These are phyloP conservation scores for Scolecobasidium constrictum DNA, from an alignment of 2,329 filamentous ascomycete genomes.

Conservation along the genomic window DNA sequence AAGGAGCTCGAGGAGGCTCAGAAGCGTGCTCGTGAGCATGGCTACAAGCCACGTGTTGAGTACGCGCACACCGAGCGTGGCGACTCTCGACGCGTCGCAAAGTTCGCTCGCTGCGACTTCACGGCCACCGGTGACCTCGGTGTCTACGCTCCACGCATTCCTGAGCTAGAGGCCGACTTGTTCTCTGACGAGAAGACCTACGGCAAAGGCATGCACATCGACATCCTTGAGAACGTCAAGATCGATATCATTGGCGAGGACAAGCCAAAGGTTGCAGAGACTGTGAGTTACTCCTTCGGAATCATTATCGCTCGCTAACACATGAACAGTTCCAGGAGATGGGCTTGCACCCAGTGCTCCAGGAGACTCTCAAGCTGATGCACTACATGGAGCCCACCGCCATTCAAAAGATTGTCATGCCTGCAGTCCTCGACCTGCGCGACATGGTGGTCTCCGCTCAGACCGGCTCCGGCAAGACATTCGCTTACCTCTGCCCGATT, in stretches of 20 bases:
- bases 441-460: constrained; percentile 87
- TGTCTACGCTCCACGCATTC: constrained; percentile 42
- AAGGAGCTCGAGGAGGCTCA: constrained; percentile 1
- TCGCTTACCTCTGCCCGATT: constrained; percentile 81
- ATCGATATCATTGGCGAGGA: not conserved
- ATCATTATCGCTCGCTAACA: too few relatives aligned
- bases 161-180: constrained; percentile 62
- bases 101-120: not conserved
- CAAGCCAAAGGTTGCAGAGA: constrained; percentile 27
- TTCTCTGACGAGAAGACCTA: constrained; percentile 49
- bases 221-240: constrained; percentile 14
- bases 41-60: not conserved
- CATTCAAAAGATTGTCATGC: constrained; percentile 77
- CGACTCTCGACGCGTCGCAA: not conserved
- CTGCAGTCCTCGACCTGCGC: constrained; percentile 62
- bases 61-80: constrained; percentile 7
- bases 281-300: constrained; percentile 46
- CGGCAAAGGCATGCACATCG: constrained; percentile 51
- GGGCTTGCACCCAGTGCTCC: constrained; percentile 74
- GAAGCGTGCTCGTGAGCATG: constrained; percentile 5
- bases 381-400: constrained; percentile 67
- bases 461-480: constrained; percentile 95
- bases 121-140: constrained; percentile 58
- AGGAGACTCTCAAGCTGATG: constrained; percentile 63
- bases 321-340: constrained; percentile 66